Base-by-base conservation (phyloP, 148 eudicot species). In the Fagopyrum tataricum region DNA sequence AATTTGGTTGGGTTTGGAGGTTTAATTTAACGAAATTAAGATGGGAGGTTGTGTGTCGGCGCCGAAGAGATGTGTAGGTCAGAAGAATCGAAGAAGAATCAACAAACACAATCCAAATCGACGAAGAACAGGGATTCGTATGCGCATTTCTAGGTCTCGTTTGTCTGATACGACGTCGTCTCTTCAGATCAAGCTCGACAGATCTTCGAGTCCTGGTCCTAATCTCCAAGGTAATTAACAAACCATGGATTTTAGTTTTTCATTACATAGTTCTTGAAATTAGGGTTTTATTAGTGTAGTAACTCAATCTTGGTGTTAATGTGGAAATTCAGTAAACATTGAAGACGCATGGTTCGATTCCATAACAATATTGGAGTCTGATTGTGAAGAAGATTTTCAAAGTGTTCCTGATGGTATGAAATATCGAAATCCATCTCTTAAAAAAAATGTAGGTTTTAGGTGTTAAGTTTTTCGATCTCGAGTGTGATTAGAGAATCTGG, bases 331-430 rank as follows among this genome's bases (percentile, higher is more conserved):
- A 89, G 97, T 92, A 67, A 82, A 87, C 73, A 75, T 37, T 39
- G 98, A 93, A 73, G 98, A 93, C 78, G 80, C 97, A 7, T 93
- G 95, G 95, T 93, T 76, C 72, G 98, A 93, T 80, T 85, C 98
- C 43, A 79, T 85, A 51, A 82, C 84, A 48, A 72, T 87, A 52
- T 37, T 64, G 2, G 98, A 93, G 40, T 93, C 98, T 24, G 98
- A 93, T 72, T 84, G 89, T 69, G 98, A 93, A 55, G 97, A 93
- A 41, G 98, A 93, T 70, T 93, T 85, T 74, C 91, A 89, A 40
- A 93, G 98, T 77, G 80, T 93, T 66, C 88, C 76, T n/a, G 98
- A 93, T 72, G 98, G 98, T 93, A 87, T 72, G 69, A 42, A 2
- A 6, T 90, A 89, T 42, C 81, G 79, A 23, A 84, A 76, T 31